phyloP scores from a whole-genome alignment of 805 yeast genomes.

The Candida coquimbonensis region DNA sequence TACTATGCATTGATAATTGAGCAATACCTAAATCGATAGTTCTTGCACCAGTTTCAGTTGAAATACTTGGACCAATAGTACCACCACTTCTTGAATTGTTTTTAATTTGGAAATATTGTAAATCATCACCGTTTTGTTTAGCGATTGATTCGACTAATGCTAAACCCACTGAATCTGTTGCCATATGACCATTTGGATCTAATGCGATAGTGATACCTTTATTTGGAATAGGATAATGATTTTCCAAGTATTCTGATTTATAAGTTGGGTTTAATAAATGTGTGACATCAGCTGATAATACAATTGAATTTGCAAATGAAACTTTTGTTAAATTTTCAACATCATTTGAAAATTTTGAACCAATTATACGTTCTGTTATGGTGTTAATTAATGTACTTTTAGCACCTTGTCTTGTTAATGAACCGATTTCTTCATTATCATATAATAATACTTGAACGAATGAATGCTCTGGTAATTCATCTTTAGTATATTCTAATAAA shows the following conservation, averaged over 20 bases:
- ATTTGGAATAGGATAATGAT: slow-evolving; percentile 78
- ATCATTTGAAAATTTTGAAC: slow-evolving; percentile 13
- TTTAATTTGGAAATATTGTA: slow-evolving; percentile 82
- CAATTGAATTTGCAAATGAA: slow-evolving; percentile 66
- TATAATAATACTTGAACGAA: slow-evolving; percentile 59
- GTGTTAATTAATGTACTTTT: slow-evolving; percentile 68
- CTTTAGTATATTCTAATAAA: slow-evolving; percentile 40
- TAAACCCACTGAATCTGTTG: slow-evolving; percentile 69
- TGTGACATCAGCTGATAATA: slow-evolving; percentile 78
- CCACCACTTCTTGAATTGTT: slow-evolving; percentile 85
- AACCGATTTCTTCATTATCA: slow-evolving; percentile 83
- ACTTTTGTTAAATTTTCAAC: slow-evolving; percentile 27
- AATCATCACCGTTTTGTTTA: slow-evolving; percentile 48
- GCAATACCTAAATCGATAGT: slow-evolving; percentile 80
- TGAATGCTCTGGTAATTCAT: slow-evolving; percentile 28
- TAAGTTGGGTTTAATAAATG: slow-evolving; percentile 82
- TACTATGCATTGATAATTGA: slow-evolving; percentile 81
- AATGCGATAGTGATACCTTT: slow-evolving; percentile 63
- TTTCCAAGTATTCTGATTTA: slow-evolving; percentile 56
- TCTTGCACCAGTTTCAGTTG: slow-evolving; percentile 62
- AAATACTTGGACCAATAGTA: slow-evolving; percentile 72
- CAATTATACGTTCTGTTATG: slow-evolving; percentile 49
- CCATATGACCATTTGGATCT: slow-evolving; percentile 80
- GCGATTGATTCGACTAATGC: slow-evolving; percentile 70
- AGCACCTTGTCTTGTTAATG: slow-evolving; percentile 75